Evolutionary conservation across 129 eudicot genomes (phyloP), one percentile per base, ranked within the genome.

Genomic region (Ambrosia artemisiifolia): DNA sequence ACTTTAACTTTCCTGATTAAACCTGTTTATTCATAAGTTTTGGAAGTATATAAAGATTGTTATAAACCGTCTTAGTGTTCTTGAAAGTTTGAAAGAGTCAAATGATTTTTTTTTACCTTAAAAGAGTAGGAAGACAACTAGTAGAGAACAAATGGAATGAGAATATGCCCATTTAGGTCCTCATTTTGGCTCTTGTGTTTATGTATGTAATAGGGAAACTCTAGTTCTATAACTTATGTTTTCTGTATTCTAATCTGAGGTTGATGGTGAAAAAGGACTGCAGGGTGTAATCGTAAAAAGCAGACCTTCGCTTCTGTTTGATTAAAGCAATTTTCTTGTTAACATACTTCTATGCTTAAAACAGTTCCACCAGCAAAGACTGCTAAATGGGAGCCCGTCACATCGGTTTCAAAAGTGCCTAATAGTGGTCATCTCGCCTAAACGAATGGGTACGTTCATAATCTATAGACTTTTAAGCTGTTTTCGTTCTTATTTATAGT

Each of bases 361-460:
- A 44, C 75, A 84, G 83, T 62, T 24, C 69, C 53, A 57, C 77
- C 24, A 8, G n/a, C 38, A 32, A 49, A 57, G 47, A n/a, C n/a
- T 43, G 30, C 17, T 7, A 74, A 80, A 72, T 67, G 20, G 42
- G 85, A 84, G 56, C 55, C 16, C 17, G 57, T 40, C 30, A n/a
- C n/a, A n/a, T n/a, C n/a, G n/a, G n/a, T n/a, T n/a, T 42, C 61
- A 33, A 50, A 33, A 59, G 28, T 50, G 57, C 18, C 5, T 54
- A 36, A 73, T 63, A 60, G 24, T 9, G 44, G 11, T 63, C 0
- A 20, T 17, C 13, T 16, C 24, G 60, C 53, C 49, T 30, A 63
- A 40, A 70, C 63, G 65, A 54, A 48, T 13, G 34, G 33, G 74
- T 72, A 46, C 20, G 44, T 51, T 33, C 2, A n/a, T 59, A 43